These are phyloP conservation scores for Canavalia ensiformis DNA, from an alignment of 306 rosid genomes.

Conservation along the genomic window DNA sequence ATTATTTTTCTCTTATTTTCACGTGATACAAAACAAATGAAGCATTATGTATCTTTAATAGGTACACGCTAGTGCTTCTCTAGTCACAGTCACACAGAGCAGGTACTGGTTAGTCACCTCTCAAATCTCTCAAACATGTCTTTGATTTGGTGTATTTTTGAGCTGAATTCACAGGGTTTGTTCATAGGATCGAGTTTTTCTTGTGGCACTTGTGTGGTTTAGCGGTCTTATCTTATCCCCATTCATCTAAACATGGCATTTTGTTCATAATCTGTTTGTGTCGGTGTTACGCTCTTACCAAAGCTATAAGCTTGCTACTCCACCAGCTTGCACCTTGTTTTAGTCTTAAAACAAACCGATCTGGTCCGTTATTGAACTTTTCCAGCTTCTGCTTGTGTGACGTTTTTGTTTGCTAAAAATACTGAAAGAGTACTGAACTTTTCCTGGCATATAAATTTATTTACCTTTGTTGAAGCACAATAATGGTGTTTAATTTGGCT, in stretches of 20 bases:
- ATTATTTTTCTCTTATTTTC: no score
- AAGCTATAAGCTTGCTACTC: not conserved
- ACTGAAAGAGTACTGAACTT: not conserved
- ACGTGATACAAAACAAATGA: no score
- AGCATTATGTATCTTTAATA: not conserved
- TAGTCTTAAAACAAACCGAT: not conserved
- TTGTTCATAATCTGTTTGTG: not conserved
- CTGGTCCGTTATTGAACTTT: conserved; percentile 1
- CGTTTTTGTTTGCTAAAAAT: not conserved
- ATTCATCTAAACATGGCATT: not conserved
- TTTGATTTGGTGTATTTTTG: not conserved
- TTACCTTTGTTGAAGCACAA: not conserved
- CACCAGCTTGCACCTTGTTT: not conserved
- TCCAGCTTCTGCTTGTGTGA: not conserved
- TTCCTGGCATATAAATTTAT: not conserved
- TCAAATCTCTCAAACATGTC: not conserved
- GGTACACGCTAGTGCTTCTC: not conserved
- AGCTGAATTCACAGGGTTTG: not conserved
- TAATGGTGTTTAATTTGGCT: not conserved
- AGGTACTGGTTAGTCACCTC: not conserved
- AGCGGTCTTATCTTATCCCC: not conserved
- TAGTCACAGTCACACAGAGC: not conserved
- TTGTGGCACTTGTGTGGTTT: not conserved
- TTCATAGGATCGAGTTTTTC: not conserved
- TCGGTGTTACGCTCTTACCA: not conserved